Conservation (phyloP, 2,329 filamentous ascomycete species). For the Lasiodiplodia sp. region DNA sequence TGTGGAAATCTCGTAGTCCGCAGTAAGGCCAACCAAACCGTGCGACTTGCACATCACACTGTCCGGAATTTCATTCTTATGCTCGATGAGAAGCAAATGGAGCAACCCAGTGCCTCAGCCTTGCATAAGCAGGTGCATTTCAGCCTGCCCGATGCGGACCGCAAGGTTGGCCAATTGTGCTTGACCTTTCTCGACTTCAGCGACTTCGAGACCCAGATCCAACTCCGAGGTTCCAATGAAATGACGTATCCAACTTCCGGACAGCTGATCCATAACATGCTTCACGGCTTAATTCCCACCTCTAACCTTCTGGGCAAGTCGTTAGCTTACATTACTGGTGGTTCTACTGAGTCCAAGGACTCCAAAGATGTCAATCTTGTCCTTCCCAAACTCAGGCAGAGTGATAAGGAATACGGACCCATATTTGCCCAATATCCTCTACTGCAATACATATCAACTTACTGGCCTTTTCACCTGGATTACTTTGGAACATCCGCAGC, state of each 20-base stretch:
- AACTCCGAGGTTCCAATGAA: neutral
- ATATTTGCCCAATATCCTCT: neutral
- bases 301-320: neutral
- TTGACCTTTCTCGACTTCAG: constrained; percentile 51
- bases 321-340: neutral
- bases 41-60: constrained; percentile 34
- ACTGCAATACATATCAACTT: neutral
- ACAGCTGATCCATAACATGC: neutral
- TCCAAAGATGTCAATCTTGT: neutral
- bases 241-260: neutral
- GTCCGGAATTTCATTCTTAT: constrained; percentile 33
- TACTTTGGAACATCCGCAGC: no score
- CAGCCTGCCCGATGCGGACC: constrained; percentile 38
- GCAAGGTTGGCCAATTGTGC: constrained; percentile 47
- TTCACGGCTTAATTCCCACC: neutral
- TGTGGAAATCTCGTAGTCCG: constrained; percentile 33
- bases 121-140: constrained; percentile 31
- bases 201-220: constrained; percentile 46
- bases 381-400: neutral
- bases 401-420: neutral
- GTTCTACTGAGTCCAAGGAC: neutral
- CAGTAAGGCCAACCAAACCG: constrained; percentile 25
- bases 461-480: neutral
- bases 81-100: neutral
- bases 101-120: neutral